Evolutionary conservation across 352 stramenopile genomes (phyloP).

Genomic region (Phytophthora constricta): DNA sequence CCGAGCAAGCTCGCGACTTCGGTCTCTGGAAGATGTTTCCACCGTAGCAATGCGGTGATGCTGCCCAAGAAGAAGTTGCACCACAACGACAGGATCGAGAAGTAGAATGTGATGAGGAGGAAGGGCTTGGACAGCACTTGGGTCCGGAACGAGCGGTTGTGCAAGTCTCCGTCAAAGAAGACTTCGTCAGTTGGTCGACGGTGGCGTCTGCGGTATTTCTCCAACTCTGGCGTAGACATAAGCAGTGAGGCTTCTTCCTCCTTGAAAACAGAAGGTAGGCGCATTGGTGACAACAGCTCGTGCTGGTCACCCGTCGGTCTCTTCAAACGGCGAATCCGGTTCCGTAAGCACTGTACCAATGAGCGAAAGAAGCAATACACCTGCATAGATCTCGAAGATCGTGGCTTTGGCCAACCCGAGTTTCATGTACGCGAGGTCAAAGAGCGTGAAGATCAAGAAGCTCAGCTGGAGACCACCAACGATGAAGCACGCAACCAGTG

Average conservation of each 20-base stretch:
- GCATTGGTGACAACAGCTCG: slow-evolving; percentile 63
- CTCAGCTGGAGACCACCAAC: slow-evolving; percentile 73
- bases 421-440: slow-evolving; percentile 55
- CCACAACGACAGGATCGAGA: slow-evolving; percentile 76
- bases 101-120: slow-evolving; percentile 75
- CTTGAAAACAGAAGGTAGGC: slow-evolving; percentile 62
- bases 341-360: slow-evolving; percentile 60
- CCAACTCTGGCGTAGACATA: slow-evolving; percentile 56
- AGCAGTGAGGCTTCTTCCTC: slow-evolving; percentile 58
- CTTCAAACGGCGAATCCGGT: slow-evolving; percentile 61
- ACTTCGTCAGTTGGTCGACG: slow-evolving; percentile 37
- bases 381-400: slow-evolving; percentile 64
- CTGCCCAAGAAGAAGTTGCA: slow-evolving; percentile 88
- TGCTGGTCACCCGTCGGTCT: slow-evolving; percentile 44
- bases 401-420: slow-evolving; percentile 42
- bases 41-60: slow-evolving; percentile 61
- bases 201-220: slow-evolving; percentile 39
- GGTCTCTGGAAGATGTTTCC: slow-evolving; percentile 50
- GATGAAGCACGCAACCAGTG: slow-evolving; percentile 74
- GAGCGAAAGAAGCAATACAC: slow-evolving; percentile 57
- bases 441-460: slow-evolving; percentile 79
- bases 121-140: slow-evolving; percentile 73
- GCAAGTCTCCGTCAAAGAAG: slow-evolving; percentile 50
- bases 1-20: slow-evolving; percentile 48
- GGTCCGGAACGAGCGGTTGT: slow-evolving; percentile 65